Conservation (phyloP, 768 basidiomycete genomes). For the Pleurotus pulmonarius region DNA sequence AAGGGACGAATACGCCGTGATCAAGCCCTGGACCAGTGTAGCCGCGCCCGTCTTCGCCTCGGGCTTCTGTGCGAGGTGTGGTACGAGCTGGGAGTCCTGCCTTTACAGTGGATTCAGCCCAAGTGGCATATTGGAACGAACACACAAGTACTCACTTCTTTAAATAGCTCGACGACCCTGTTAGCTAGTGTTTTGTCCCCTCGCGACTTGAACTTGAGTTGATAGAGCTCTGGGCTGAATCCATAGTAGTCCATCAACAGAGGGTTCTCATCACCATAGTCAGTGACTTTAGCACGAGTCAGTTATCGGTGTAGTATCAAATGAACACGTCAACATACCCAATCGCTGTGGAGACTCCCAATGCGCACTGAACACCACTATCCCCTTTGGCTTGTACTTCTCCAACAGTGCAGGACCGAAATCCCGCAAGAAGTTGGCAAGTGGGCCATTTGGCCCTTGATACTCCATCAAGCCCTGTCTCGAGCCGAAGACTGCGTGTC, state of each 20-base stretch:
- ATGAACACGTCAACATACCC: slow-evolving; percentile 32
- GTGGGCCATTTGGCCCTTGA: slow-evolving; percentile 46
- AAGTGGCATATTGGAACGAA: background rate
- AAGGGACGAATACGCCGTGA: slow-evolving; percentile 80
- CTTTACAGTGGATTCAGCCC: slow-evolving; percentile 21
- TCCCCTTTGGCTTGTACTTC: slow-evolving; percentile 76
- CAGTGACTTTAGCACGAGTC: slow-evolving; percentile 48
- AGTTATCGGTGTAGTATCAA: background rate
- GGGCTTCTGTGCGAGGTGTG: slow-evolving; percentile 43
- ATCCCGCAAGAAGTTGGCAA: slow-evolving; percentile 55
- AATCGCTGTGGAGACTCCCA: slow-evolving; percentile 69
- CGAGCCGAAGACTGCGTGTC: background rate
- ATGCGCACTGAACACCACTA: slow-evolving; percentile 80
- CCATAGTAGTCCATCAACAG: slow-evolving; percentile 74
- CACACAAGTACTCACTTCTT: slow-evolving; percentile 33
- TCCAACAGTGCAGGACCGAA: slow-evolving; percentile 62
- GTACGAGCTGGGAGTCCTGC: slow-evolving; percentile 52
- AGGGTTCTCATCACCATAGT: slow-evolving; percentile 76
- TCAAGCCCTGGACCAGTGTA: slow-evolving; percentile 65
- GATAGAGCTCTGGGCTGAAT: slow-evolving; percentile 56
- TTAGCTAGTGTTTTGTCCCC: slow-evolving; percentile 57
- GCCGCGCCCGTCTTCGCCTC: slow-evolving; percentile 66
- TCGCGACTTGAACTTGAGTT: slow-evolving; percentile 62
- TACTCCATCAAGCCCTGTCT: slow-evolving; percentile 21
- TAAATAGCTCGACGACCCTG: slow-evolving; percentile 58